Evolutionary conservation across 2,329 filamentous ascomycete species (phyloP), one percentile per base, ranked within the genome.

Genomic region (Cladophialophora bantiana): DNA sequence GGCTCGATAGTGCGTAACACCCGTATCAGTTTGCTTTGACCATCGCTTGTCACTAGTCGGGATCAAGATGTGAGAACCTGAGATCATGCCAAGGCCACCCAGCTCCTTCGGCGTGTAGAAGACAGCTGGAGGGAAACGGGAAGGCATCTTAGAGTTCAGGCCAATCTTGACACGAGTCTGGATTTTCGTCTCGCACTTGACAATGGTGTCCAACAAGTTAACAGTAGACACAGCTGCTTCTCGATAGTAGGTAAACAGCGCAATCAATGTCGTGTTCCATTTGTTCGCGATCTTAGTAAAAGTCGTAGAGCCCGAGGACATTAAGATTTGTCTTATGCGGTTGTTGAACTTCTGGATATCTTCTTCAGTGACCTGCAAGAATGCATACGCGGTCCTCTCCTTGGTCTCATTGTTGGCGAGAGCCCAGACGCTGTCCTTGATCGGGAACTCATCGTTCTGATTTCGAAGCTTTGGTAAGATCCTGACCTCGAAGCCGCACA

Each of bases 251-350:
- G 95, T 98, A 81, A 99, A 99, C 32, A 99, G 86, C 0, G 95
- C 94, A 75, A 99, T 99, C 72, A 99, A 81, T 1, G 93, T 95
- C 0, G 95, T 99, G 80, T 99, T 99, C 95, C 96, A 99, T 82
- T 99, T 99, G 82, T 99, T 99, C 55, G 96, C 95, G 75, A 99
- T 99, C 86, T 99, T 99, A 54, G 95, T 99, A 81, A 99, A 99
- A 0, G 95, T 99, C 0, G 95, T 99, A 4, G 93, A 97, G n/a
- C 95, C 96, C 66, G 95, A 98, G 10, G 94, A 98, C 95, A 99
- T 99, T 64, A 99, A 85, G 77, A 99, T 99, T 76, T 99, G 95
- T 67, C 95, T 89, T 75, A 99, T 99, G 50, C 96, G 90, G 79
- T 99, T 99, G 81, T 99, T 99, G 85, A 99, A 99, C 80, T 98